These are phyloP conservation scores for Thamnidium elegans DNA, from an alignment of 192 early-diverging fungal species.

Conservation along the genomic window DNA sequence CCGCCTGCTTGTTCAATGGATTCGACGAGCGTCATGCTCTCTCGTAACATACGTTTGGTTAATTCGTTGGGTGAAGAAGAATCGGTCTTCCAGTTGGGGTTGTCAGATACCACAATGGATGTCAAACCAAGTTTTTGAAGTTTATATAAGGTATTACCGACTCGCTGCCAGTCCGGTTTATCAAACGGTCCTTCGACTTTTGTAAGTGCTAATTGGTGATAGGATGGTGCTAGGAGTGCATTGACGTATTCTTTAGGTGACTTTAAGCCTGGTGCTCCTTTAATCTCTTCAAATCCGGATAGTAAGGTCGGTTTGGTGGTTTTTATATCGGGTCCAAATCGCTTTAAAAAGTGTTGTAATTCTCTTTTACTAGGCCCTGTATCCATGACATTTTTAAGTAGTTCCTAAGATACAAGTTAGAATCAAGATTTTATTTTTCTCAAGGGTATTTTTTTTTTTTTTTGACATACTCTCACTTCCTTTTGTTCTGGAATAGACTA, in stretches of 20 bases:
- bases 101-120: slow-evolving; percentile 65
- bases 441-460: background rate
- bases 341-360: slow-evolving; percentile 58
- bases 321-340: slow-evolving; percentile 34
- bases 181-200: slow-evolving; percentile 54
- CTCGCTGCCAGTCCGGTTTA: slow-evolving; percentile 30
- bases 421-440: background rate
- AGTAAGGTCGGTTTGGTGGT: background rate
- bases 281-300: background rate
- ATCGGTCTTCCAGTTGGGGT: slow-evolving; percentile 39
- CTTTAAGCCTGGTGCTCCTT: background rate
- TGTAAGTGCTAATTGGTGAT: slow-evolving; percentile 56
- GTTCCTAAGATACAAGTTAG: slow-evolving; percentile 35
- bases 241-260: slow-evolving; percentile 41
- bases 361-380: slow-evolving; percentile 62
- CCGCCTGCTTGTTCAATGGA: slow-evolving; percentile 74
- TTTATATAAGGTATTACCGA: slow-evolving; percentile 60
- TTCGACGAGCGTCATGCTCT: slow-evolving; percentile 58
- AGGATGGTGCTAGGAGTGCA: slow-evolving; percentile 34
- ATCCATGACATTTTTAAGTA: slow-evolving; percentile 60
- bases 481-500: background rate
- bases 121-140: slow-evolving; percentile 62
- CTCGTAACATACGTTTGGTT: slow-evolving; percentile 44
- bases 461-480: slow-evolving; percentile 1
- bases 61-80: slow-evolving; percentile 28